Percentiles rank a stretch among this genome's conserved stretches.
Conservation (phyloP, 495 filamentous ascomycete species). For the Poronia punctata region DNA sequence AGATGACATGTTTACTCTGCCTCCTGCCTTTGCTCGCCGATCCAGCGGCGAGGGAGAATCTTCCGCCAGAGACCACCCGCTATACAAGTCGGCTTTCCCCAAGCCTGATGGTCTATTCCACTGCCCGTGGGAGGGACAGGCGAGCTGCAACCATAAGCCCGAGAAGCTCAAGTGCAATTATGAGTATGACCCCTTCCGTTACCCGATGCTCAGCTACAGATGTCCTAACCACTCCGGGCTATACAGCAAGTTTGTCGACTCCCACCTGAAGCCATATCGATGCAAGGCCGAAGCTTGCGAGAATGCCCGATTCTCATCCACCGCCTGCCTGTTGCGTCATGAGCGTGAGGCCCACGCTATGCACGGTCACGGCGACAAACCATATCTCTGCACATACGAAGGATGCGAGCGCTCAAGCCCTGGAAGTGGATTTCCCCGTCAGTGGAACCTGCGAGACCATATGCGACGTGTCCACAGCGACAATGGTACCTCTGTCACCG, state of each 20-base stretch:
- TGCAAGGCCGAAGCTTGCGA: slow-evolving; percentile 77
- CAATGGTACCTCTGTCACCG: slow-evolving; percentile 35
- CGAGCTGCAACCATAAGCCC: slow-evolving; percentile 73
- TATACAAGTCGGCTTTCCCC: slow-evolving; percentile 64
- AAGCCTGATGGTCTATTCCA: slow-evolving; percentile 75
- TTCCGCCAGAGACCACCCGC: slow-evolving; percentile 63
- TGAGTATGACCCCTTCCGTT: slow-evolving; percentile 55
- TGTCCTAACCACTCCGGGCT: slow-evolving; percentile 6
- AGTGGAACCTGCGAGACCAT: slow-evolving; percentile 92
- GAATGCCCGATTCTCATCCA: slow-evolving; percentile 80
- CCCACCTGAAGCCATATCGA: slow-evolving; percentile 86
- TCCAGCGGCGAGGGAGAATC: slow-evolving; percentile 49
- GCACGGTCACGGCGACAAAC: slow-evolving; percentile 88
- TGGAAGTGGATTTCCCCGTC: slow-evolving; percentile 82
- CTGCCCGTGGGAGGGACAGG: slow-evolving; percentile 75
- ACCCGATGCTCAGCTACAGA: slow-evolving; percentile 10
- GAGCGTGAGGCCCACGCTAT: slow-evolving; percentile 91
- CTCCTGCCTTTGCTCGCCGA: slow-evolving; percentile 38
- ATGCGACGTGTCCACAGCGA: slow-evolving; percentile 91
- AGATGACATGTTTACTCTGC: slow-evolving; percentile 39
- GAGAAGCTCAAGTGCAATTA: slow-evolving; percentile 96
- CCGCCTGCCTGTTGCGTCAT: slow-evolving; percentile 88
- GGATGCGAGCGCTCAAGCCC: slow-evolving; percentile 74
- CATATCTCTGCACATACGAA: slow-evolving; percentile 74
- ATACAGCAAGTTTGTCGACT: slow-evolving; percentile 85